Evolutionary conservation across 257 asterid species (phyloP).

Genomic region (Solanum virginianum): DNA sequence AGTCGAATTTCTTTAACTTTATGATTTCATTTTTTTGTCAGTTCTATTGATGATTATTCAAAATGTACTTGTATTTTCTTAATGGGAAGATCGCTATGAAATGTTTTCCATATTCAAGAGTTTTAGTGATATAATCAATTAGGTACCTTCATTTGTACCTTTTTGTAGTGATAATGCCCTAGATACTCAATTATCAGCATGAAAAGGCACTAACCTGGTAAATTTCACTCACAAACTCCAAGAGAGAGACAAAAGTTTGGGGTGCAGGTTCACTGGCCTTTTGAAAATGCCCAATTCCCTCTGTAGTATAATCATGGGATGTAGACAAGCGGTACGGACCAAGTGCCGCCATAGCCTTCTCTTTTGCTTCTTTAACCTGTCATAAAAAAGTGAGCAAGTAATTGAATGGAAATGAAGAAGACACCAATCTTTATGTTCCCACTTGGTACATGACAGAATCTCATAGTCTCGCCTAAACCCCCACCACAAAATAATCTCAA

Average conservation of each 20-base stretch:
- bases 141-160: not conserved
- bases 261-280: constrained; percentile 35
- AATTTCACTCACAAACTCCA: constrained; percentile 93
- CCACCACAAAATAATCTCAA: not conserved
- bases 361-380: constrained; percentile 90
- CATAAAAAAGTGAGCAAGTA: constrained; percentile 1
- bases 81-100: not conserved
- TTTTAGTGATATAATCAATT: not conserved
- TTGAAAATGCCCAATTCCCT: constrained; percentile 37
- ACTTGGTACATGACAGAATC: not conserved
- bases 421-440: not conserved
- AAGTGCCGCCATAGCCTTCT: constrained; percentile 72
- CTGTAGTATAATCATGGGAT: constrained; percentile 44
- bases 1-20: not conserved
- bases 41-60: not conserved
- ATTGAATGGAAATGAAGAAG: not conserved
- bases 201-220: constrained; percentile 54
- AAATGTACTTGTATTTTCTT: not conserved
- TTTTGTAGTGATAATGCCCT: not conserved
- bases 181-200: not conserved
- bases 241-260: constrained; percentile 71
- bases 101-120: not conserved
- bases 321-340: constrained; percentile 49
- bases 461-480: not conserved
- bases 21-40: not conserved